These are phyloP conservation scores for Aspergillus sp. DNA, from an alignment of 2,329 filamentous ascomycete genomes.

Conservation along the genomic window DNA sequence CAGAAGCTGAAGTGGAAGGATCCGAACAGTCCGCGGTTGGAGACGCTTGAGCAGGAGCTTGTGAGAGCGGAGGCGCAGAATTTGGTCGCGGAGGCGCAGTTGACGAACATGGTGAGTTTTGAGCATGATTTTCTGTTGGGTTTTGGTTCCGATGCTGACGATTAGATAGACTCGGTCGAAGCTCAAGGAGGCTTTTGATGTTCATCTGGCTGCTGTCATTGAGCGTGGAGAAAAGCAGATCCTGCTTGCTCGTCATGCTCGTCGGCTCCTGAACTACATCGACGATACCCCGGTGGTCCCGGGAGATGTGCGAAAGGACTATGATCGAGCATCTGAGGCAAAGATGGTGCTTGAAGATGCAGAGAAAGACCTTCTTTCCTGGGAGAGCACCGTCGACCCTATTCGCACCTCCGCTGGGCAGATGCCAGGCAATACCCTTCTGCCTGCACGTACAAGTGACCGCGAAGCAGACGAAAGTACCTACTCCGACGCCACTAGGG, in stretches of 20 bases:
- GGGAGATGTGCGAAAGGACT: slow-evolving; percentile 72
- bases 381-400: slow-evolving; percentile 60
- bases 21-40: slow-evolving; percentile 75
- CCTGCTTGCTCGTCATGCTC: slow-evolving; percentile 86
- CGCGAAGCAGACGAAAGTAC: background rate
- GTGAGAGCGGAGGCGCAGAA: slow-evolving; percentile 95
- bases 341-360: slow-evolving; percentile 88
- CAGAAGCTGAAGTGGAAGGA: slow-evolving; percentile 89
- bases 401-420: slow-evolving; percentile 51
- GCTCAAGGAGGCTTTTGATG: slow-evolving; percentile 88
- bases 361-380: slow-evolving; percentile 80
- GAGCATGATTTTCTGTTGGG: background rate
- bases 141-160: background rate
- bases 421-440: slow-evolving; percentile 43
- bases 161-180: slow-evolving; percentile 78
- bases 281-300: slow-evolving; percentile 89
- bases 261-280: slow-evolving; percentile 77
- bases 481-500: background rate
- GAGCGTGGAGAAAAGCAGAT: slow-evolving; percentile 97
- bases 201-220: slow-evolving; percentile 86
- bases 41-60: slow-evolving; percentile 90
- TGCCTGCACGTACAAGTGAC: slow-evolving; percentile 24
- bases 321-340: slow-evolving; percentile 65
- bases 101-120: slow-evolving; percentile 81
- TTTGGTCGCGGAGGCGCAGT: slow-evolving; percentile 90